phyloP scores from a whole-genome alignment of 129 eudicot genomes.

The Centaurea solstitialis region DNA sequence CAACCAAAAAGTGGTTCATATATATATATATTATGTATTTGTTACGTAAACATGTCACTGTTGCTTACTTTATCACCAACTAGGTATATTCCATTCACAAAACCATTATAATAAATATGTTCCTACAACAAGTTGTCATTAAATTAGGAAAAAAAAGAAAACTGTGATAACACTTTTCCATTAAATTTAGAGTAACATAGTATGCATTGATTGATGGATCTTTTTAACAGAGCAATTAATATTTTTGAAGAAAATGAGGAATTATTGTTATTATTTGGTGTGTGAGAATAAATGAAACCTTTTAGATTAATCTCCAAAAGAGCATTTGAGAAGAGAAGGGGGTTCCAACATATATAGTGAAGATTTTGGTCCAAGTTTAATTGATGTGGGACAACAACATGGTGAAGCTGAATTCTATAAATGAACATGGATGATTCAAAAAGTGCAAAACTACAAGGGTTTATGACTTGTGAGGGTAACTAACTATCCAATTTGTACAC shows the following conservation, averaged over 20 bases:
- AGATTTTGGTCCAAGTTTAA: too few relatives aligned
- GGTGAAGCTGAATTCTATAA: background rate
- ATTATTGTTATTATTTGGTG: background rate
- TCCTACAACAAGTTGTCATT: conserved; percentile 20
- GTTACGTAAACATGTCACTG: conserved; percentile 17
- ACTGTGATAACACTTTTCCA: background rate
- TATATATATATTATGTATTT: conserved; percentile 7
- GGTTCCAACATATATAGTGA: too few relatives aligned
- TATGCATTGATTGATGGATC: background rate
- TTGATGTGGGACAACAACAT: too few relatives aligned
- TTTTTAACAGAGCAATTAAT: background rate
- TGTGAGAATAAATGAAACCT: too few relatives aligned
- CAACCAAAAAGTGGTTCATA: too few relatives aligned
- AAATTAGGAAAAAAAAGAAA: background rate
- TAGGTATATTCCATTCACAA: background rate
- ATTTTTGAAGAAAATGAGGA: background rate
- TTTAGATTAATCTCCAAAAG: too few relatives aligned
- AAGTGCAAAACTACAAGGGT: background rate
- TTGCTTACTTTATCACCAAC: conserved; percentile 30
- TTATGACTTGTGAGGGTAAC: too few relatives aligned
- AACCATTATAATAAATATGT: conserved; percentile 13
- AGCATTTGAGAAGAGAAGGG: too few relatives aligned
- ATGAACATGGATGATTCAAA: background rate
- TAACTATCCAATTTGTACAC: too few relatives aligned
- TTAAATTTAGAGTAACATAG: conserved; percentile 7